Evolutionary conservation across 495 filamentous ascomycete species (phyloP), one percentile per base, ranked within the genome.

Genomic region (Mycothermus thermophilus): DNA sequence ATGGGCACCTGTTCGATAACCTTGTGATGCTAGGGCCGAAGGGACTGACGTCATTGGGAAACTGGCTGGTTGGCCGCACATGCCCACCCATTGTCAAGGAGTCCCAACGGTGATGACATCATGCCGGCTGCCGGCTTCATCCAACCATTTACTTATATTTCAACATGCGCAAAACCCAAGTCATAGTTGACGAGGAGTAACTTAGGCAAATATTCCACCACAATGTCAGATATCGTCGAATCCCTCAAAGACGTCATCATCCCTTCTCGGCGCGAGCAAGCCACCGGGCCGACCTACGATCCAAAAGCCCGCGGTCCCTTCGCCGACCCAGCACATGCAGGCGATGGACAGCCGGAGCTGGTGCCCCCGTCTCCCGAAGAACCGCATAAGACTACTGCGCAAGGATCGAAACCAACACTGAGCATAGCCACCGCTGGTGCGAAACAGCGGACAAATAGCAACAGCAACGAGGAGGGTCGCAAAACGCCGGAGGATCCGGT

Each of bases 371-470:
- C n/a, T n/a, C 12, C 32, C 40, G 7, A 29, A 32, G 1, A 18
- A 23, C 6, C 22, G 22, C 6, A 11, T 6, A 25, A 25, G 6
- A 6, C 6, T 6, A 25, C 22, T 11, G 22, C 22, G 11, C 2
- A 26, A 24, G 8, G 38, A 37, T 28, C 37, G 1, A 20, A 40
- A 22, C 37, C 27, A 3, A 44, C 37, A 28, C 2, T 25, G 18
- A 40, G 32, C 10, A 50, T 36, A 26, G 48, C 40, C 33, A 45
- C 38, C 13, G 30, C 30, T 13, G 36, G 40, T 9, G 44, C 20
- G 46, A 45, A 7, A 46, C 55, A 22, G 41, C 49, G 40, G 50
- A 54, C 10, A 56, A 55, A 11, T 58, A 60, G 32, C 61, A 54
- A 23, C 52, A 25, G 22, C 22, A n/a, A n/a, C n/a, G n/a, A 6